phyloP scores from a whole-genome alignment of 1,284 basidiomycete genomes.

The Sporisorium exsertum region DNA sequence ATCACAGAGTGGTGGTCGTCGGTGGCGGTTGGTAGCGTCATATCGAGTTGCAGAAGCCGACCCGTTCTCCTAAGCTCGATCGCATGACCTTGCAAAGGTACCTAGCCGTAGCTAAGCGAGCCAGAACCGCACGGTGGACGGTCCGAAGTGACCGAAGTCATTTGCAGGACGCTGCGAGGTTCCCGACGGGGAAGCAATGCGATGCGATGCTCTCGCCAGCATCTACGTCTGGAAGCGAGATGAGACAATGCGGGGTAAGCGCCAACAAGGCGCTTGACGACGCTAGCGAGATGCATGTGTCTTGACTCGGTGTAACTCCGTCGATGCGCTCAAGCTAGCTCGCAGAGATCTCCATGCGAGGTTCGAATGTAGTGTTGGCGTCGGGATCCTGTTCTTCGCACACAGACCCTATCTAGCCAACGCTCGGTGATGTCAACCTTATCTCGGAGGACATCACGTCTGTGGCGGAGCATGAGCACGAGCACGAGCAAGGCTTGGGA shows the following conservation, averaged over 20 bases:
- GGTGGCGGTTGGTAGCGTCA: not conserved
- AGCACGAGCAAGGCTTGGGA: too few relatives aligned
- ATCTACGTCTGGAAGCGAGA: not conserved
- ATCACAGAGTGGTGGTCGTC: too few relatives aligned
- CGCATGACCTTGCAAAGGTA: not conserved
- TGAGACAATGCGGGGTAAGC: slow-evolving; percentile 1
- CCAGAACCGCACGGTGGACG: not conserved
- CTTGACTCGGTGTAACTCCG: not conserved
- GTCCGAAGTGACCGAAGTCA: not conserved
- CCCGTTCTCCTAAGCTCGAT: not conserved
- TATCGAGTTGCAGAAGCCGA: not conserved
- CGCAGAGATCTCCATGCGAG: too few relatives aligned
- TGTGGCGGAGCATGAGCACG: not conserved
- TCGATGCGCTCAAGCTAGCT: not conserved
- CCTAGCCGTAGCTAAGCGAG: not conserved
- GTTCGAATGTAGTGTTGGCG: not conserved
- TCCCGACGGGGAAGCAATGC: slow-evolving; percentile 3
- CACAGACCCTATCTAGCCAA: not conserved
- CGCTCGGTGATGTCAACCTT: not conserved
- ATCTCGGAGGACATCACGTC: not conserved
- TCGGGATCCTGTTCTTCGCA: too few relatives aligned
- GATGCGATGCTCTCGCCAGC: not conserved
- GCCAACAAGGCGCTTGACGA: not conserved
- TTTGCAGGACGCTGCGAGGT: not conserved
- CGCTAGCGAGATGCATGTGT: not conserved